Evolutionary conservation across 2,329 filamentous ascomycete species (phyloP), one percentile per base, ranked within the genome.

Genomic region (Parascedosporium putredinis): DNA sequence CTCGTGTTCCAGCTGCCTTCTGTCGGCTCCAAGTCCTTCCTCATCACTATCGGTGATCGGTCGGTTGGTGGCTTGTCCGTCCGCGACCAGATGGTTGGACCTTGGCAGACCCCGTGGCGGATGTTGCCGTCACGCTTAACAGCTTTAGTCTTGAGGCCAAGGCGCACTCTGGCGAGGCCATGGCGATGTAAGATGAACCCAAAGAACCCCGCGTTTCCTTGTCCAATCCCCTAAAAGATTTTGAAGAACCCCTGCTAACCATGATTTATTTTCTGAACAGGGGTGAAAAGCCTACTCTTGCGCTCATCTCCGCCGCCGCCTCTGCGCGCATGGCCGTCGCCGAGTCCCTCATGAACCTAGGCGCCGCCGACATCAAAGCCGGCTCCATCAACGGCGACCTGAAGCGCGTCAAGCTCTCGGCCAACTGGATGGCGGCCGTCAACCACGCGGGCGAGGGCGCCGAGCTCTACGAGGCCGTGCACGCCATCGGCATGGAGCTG

Each of bases 341-440:
- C 1, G 93, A 98, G 68, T 88, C 86, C 52, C 73, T 98, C 53
- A 83, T 95, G 78, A 98, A 98, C 65, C 74, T 98, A 52, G 89
- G 87, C 33, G 93, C 93, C 50, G 87, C 76, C 25, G 74, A 79
- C 52, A 71, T 79, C 54, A 76, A 83, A 50, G 23, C 48, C 31
- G 25, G 40, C 9, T 29, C 24, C 52, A 72, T 79, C 52, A 76
- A 83, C 50, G 86, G 84, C 43, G 81, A 86, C 50, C 71, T 97
- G 47, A 78, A 78, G 52, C 82, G 87, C 40, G 83, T 97, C 54
- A 85, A 91, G 63, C 78, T 97, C 8, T 96, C 90, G 3, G 91
- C 91, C 46, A 97, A 98, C 70, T 98, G 91, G 91, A 97, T 97
- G 93, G 90, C 89, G 3, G 91, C 91, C n/a, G 87, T 90, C 53